Base-by-base conservation (phyloP, 805 yeast genomes). In the Starmerella cellae region DNA sequence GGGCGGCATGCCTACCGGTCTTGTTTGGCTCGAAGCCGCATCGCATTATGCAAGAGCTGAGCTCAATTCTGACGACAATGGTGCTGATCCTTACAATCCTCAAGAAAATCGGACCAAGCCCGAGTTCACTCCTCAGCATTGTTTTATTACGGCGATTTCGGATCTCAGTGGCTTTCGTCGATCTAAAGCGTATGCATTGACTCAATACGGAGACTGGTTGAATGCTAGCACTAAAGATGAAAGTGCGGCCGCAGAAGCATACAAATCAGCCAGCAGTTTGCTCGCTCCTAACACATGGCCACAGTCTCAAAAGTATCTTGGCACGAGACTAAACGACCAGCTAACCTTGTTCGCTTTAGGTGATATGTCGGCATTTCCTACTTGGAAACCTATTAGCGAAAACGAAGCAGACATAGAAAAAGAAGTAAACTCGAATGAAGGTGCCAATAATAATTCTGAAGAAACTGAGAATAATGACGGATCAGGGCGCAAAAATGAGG, bases 41-140 rank as follows among this genome's bases (percentile, higher is more conserved):
- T 37, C 77, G 43, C 56, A 79, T 16, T 60, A 76, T 39, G 67
- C 62, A 2, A 17, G 42, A 2, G 37, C 32, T 6, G 44, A 43
- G 18, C 26, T 29, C 9, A 17, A 13, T 14, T 6, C 10, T 5
- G 9, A 6, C 17, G 17, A 11, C 17, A 29, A 9, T 29, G 32
- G 17, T 8, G 6, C 19, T 5, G 35, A 31, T 18, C 20, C 35
- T 9, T 29, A 29, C 32, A 8, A 29, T 10, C 6, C n/a, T 8
- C n/a, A 17, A 8, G 17, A 29, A 6, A 6, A 11, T n/a, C n/a
- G n/a, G n/a, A n/a, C n/a, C n/a, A 9, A 8, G n/a, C 13, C 32
- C 9, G 17, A 31, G 14, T 33, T 33, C 36, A 33, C 36, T 21
- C 40, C 49, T 4, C 46, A 42, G 35, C 20, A 20, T 6, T 49